A percentile compares a stretch with the other conserved stretches of the same genome.
These are phyloP conservation scores for Elsinoe australis DNA, from an alignment of 2,329 filamentous ascomycete genomes.

Conservation along the genomic window DNA sequence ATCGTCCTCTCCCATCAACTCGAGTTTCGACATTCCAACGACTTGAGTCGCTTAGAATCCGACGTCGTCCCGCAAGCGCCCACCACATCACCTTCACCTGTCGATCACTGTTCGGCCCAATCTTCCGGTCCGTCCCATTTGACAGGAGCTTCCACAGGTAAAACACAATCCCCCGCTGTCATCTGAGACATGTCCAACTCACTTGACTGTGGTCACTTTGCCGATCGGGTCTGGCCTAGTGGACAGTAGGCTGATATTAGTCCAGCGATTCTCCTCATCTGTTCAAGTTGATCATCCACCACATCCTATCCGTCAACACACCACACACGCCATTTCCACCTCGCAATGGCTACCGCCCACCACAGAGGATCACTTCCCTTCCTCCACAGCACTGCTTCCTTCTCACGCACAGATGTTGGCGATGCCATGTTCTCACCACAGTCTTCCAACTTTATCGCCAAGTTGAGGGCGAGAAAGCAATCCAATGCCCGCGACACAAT, in stretches of 20 bases:
- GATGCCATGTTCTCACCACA: constrained; percentile 17
- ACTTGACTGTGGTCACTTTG: constrained; percentile 3
- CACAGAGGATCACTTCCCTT: constrained; percentile 16
- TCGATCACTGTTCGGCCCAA: constrained; percentile 13
- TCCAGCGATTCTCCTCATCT: not conserved
- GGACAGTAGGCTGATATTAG: constrained; percentile 11
- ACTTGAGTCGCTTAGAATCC: not conserved
- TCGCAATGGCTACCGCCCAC: constrained; percentile 14
- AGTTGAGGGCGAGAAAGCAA: constrained; percentile 13
- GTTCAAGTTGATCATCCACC: not conserved
- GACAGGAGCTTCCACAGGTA: constrained; percentile 11
- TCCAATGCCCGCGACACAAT: constrained; percentile 8
- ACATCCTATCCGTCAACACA: not conserved
- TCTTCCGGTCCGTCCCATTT: constrained; percentile 12
- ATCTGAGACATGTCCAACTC: constrained; percentile 17
- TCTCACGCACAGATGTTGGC: constrained; percentile 3
- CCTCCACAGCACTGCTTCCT: constrained; percentile 12
- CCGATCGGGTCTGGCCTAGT: constrained; percentile 8
- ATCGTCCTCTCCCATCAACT: constrained; percentile 4
- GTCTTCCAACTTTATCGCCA: constrained; percentile 14
- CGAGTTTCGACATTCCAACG: constrained; percentile 2
- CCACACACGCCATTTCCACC: not conserved
- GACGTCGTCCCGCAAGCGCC: not conserved
- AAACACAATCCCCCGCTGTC: constrained; percentile 14
- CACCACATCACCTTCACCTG: not conserved